Evolutionary conservation across 1,139 yeast species (phyloP).

Genomic region (Yamadazyma friedrichii): DNA sequence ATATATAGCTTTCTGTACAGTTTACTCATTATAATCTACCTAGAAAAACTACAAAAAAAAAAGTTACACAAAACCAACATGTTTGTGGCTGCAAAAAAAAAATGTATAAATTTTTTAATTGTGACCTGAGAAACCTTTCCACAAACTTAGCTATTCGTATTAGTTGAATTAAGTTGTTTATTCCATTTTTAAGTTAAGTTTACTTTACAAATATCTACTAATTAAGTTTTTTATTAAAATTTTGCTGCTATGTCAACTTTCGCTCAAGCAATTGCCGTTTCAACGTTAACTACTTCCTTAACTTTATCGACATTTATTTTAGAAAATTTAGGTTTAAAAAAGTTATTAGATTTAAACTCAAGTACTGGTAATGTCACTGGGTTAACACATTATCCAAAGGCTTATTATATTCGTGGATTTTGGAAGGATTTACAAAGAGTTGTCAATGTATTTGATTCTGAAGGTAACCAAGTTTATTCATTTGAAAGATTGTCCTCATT

Average conservation of each 20-base stretch:
- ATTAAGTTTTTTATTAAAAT: too few species aligned
- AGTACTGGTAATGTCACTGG: constrained; percentile 39
- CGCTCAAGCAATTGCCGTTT: constrained; percentile 45
- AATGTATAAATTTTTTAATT: not conserved
- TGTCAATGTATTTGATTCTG: constrained; percentile 48
- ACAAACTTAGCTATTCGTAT: not conserved
- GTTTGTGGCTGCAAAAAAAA: not conserved
- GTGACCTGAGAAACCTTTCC: too few species aligned
- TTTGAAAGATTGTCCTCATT: constrained; percentile 51
- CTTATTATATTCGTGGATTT: constrained; percentile 48
- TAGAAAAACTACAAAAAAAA: not conserved
- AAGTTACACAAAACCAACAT: not conserved
- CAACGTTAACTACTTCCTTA: constrained; percentile 33
- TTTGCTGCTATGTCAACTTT: constrained; percentile 19
- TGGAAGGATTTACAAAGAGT: constrained; percentile 42
- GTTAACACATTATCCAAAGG: constrained; percentile 36
- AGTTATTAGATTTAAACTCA: constrained; percentile 31
- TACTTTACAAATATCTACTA: not conserved
- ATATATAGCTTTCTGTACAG: not conserved
- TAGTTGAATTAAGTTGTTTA: too few species aligned
- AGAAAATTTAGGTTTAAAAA: constrained; percentile 37
- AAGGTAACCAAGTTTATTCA: constrained; percentile 43
- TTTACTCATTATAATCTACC: not conserved
- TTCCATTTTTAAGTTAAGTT: too few species aligned
- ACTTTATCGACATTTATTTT: constrained; percentile 39